Evolutionary conservation across 495 filamentous ascomycete species (phyloP), one percentile per base, ranked within the genome.

Genomic region (Thozetella sp.): DNA sequence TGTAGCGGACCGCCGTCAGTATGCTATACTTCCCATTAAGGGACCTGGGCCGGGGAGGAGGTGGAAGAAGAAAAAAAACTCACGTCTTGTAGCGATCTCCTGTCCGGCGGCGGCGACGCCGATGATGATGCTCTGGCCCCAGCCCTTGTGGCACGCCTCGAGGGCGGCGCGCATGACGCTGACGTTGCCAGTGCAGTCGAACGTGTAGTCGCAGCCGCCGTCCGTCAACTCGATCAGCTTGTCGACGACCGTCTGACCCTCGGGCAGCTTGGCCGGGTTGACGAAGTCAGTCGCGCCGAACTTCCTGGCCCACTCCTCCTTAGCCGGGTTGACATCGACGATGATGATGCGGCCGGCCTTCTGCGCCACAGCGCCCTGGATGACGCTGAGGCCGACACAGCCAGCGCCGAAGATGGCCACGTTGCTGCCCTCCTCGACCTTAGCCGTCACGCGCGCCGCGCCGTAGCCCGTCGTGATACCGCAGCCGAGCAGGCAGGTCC

Each of bases 401-500:
- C 95, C 95, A 46, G 92, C 93, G 51, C 95, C 95, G 72, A 99
- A 99, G 63, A 99, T 83, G 45, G 95, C 95, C n/a, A 97, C 82
- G 72, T 85, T 96, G 59, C 88, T 89, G 46, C 92, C 93, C 75
- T 92, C 83, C 77, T 97, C 94, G 17, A 97, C 87, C 58, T 89
- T 88, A 57, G 95, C 95, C 9, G 94, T 97, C 63, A 93, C 93
- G 59, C 91, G 88, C 24, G 96, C 95, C 22, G 95, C 95, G 66
- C 95, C 95, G 80, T 99, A 99, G 23, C 95, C 95, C 45, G 95
- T 99, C 22, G 95, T 99, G 80, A 99, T 98, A 72, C 95, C 95
- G 76, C 95, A 99, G 62, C 95, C 95, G 46, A 99, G 84, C 70
- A 99, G 81, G 73, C 95, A 99, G 20, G 94, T 93, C 57, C 92